phyloP scores from a whole-genome alignment of 495 filamentous ascomycete genomes.

The Aspergillus diversus region DNA sequence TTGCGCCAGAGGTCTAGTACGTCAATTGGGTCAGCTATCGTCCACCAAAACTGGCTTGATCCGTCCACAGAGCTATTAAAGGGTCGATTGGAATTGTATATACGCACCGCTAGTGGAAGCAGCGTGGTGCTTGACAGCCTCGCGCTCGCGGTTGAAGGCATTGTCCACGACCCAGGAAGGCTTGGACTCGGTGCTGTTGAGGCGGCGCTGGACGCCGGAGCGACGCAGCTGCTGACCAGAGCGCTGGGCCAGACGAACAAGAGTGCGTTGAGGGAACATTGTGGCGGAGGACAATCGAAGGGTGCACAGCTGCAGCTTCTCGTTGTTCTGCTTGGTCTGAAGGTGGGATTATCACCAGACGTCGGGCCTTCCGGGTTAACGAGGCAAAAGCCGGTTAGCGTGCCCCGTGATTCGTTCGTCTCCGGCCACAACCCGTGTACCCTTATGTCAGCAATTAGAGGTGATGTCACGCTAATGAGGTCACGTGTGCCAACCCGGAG shows the following conservation, averaged over 20 bases:
- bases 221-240: constrained; percentile 60
- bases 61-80: not conserved
- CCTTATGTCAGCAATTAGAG: constrained; percentile 43
- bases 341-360: constrained; percentile 32
- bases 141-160: constrained; percentile 83
- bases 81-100: constrained; percentile 8
- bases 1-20: constrained; percentile 86
- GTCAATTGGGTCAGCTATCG: constrained; percentile 39
- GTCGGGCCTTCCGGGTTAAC: constrained; percentile 37
- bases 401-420: constrained; percentile 46
- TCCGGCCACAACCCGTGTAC: constrained; percentile 21
- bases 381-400: constrained; percentile 45
- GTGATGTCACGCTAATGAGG: constrained; percentile 38
- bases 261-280: constrained; percentile 67
- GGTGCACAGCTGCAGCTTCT: constrained; percentile 21
- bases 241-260: constrained; percentile 63
- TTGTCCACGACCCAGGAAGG: constrained; percentile 67
- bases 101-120: constrained; percentile 73
- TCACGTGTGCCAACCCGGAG: constrained; percentile 32
- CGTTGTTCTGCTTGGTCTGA: constrained; percentile 10
- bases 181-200: constrained; percentile 60
- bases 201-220: constrained; percentile 65
- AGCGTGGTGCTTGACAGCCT: constrained; percentile 84
- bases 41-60: not conserved
- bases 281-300: constrained; percentile 31